Evolutionary conservation across 176 grass and related monocot genomes (phyloP).

Genomic region (Microstegium vimineum): DNA sequence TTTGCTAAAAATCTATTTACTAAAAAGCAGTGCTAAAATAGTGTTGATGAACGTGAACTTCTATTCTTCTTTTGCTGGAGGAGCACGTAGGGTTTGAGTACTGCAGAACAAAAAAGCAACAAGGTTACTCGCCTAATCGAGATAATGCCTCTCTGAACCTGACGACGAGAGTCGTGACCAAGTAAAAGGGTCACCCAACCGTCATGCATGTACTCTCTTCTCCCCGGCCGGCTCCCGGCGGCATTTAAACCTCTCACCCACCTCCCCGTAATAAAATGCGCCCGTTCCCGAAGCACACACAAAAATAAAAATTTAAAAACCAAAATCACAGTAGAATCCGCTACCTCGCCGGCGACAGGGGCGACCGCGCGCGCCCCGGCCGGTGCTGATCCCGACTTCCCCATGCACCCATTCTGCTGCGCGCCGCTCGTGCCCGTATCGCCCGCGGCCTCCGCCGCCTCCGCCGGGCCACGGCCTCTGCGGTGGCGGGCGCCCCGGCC

Average conservation of each 20-base stretch:
- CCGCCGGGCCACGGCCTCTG: background rate
- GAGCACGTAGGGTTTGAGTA: too few species aligned
- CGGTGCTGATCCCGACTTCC: constrained; percentile 2
- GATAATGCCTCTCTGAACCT: background rate
- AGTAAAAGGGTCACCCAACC: background rate
- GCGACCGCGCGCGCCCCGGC: constrained; percentile 25
- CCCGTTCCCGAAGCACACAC: constrained; percentile 21
- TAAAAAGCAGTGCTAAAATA: too few species aligned
- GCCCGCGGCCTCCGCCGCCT: constrained; percentile 50
- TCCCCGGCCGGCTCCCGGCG: constrained; percentile 8
- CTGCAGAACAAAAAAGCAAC: background rate
- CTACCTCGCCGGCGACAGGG: constrained; percentile 36
- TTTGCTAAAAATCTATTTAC: too few species aligned
- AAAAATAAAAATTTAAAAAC: background rate
- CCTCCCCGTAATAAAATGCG: constrained; percentile 12
- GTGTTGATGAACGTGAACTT: too few species aligned
- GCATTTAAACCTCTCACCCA: constrained; percentile 44
- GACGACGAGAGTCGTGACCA: background rate
- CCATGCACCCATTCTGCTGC: constrained; percentile 98
- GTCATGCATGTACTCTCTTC: constrained; percentile 14
- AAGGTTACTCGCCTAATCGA: background rate
- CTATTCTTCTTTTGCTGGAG: too few species aligned
- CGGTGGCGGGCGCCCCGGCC: constrained; percentile 15
- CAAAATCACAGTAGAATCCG: constrained; percentile 6
- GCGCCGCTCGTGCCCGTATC: constrained; percentile 69